Evolutionary conservation across 169 alveolate genomes (phyloP).

Genomic region (Cyclospora cayetanensis): DNA sequence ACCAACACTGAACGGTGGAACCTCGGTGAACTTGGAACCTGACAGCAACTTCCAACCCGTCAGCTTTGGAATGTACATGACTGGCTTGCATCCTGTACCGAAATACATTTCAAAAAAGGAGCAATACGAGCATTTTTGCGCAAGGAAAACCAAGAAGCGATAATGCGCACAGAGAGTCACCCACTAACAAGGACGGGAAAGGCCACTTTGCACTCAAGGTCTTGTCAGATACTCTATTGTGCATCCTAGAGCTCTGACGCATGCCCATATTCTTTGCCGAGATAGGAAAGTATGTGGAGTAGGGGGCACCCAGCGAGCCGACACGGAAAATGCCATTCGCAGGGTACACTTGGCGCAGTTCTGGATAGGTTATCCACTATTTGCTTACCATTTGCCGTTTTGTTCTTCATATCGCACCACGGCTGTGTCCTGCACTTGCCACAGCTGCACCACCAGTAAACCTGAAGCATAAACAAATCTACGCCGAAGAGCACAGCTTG

Average conservation of each 20-base stretch:
- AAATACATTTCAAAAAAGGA: too few relatives aligned
- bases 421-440: constrained; percentile 69
- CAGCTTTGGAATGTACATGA: constrained; percentile 83
- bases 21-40: constrained; percentile 82
- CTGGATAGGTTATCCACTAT: neutral
- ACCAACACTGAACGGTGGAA: constrained; percentile 82
- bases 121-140: too few relatives aligned
- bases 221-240: neutral
- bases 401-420: constrained; percentile 70
- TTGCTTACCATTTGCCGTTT: constrained; percentile 62
- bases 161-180: too few relatives aligned
- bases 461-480: constrained; percentile 61
- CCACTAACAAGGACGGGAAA: too few relatives aligned
- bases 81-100: constrained; percentile 83
- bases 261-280: neutral
- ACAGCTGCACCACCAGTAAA: constrained; percentile 76
- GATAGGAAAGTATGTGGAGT: neutral
- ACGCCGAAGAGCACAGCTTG: too few relatives aligned
- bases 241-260: neutral
- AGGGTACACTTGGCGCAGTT: neutral
- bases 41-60: constrained; percentile 82
- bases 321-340: neutral
- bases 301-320: neutral
- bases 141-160: too few relatives aligned
- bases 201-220: too few relatives aligned